These are phyloP conservation scores for Agastache rugosa DNA, from an alignment of 257 asterid genomes.

Conservation along the genomic window DNA sequence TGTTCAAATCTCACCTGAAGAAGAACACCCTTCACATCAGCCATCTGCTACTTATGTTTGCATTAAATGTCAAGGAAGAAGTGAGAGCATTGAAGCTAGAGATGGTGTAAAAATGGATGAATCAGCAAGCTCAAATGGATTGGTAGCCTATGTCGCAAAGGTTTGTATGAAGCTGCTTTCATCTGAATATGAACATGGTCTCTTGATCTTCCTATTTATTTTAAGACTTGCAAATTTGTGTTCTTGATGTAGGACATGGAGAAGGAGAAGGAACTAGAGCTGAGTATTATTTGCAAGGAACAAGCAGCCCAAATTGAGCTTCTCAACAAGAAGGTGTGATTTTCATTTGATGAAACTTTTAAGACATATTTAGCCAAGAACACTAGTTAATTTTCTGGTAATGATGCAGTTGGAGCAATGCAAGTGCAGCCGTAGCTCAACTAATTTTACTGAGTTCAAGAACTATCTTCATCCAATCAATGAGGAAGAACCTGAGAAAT, in stretches of 20 bases:
- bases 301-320: constrained; percentile 81
- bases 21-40: constrained; percentile 44
- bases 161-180: constrained; percentile 36
- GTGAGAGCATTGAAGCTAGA: constrained; percentile 44
- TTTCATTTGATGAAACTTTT: constrained; percentile 19
- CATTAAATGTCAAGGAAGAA: constrained; percentile 57
- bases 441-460: constrained; percentile 43
- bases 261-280: constrained; percentile 62
- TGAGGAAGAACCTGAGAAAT: constrained; percentile 47
- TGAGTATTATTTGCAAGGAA: constrained; percentile 67
- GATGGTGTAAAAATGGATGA: constrained; percentile 47
- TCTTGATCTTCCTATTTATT: background rate
- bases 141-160: constrained; percentile 39
- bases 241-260: constrained; percentile 51
- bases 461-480: constrained; percentile 48
- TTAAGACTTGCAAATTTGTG: background rate
- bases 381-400: constrained; percentile 19
- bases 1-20: constrained; percentile 55
- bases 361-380: constrained; percentile 10
- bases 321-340: constrained; percentile 68
- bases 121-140: constrained; percentile 41
- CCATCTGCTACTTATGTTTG: constrained; percentile 57
- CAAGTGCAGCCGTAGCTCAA: constrained; percentile 49
- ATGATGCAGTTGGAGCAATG: constrained; percentile 70
- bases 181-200: constrained; percentile 18